phyloP scores from a whole-genome alignment of 306 rosid genomes.

The Astragalus glycyphyllos region DNA sequence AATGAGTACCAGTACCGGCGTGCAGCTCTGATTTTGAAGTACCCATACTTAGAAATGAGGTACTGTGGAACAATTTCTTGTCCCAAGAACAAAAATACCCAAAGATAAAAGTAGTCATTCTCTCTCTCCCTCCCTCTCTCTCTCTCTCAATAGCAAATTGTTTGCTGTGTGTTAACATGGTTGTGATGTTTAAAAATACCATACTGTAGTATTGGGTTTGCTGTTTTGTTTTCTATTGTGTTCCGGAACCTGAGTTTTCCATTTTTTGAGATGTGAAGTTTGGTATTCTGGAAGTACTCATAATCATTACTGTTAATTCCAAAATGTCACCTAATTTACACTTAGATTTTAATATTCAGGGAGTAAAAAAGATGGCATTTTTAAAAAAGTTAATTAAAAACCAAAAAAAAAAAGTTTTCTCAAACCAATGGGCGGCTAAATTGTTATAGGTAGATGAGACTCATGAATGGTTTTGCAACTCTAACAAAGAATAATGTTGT shows the following conservation, averaged over 20 bases:
- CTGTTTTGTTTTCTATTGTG: constrained; percentile 7
- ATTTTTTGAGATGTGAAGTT: constrained; percentile 25
- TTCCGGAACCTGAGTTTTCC: constrained; percentile 6
- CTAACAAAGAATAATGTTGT: constrained; percentile 3
- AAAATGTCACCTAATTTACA: background rate
- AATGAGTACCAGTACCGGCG: too few species aligned
- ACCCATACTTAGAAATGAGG: too few species aligned
- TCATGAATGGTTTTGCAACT: background rate
- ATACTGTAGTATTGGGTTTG: constrained; percentile 11
- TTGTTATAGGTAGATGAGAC: background rate
- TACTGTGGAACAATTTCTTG: too few species aligned
- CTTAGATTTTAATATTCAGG: background rate
- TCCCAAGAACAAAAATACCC: too few species aligned
- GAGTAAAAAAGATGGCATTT: background rate
- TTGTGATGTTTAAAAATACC: constrained; percentile 7
- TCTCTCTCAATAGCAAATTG: background rate
- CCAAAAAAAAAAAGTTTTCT: too few species aligned
- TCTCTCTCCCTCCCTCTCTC: too few species aligned
- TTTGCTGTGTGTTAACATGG: background rate
- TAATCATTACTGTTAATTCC: background rate
- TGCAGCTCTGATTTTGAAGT: too few species aligned
- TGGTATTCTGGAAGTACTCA: background rate
- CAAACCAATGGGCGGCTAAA: background rate
- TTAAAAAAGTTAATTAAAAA: too few species aligned
- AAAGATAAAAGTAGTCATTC: too few species aligned